Evolutionary conservation across 805 yeast genomes (phyloP).

Genomic region (Jamesozyma lodderae): DNA sequence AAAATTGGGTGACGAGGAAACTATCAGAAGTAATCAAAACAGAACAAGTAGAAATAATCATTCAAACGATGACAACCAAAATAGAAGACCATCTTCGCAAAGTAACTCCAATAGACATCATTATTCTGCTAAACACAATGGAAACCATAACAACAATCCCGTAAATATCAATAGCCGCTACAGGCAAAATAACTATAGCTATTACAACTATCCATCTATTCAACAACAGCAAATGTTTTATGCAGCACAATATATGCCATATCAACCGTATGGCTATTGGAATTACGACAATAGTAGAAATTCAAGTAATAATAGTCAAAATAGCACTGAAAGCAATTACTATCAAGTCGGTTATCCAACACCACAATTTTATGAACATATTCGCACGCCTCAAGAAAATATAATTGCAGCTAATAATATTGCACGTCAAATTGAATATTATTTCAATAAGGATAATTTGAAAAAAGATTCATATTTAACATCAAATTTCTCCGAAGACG

Average conservation of each 20-base stretch:
- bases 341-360: no score
- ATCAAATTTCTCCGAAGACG: slow-evolving; percentile 44
- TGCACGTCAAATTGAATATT: slow-evolving; percentile 68
- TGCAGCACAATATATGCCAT: slow-evolving; percentile 1
- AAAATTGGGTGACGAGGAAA: not conserved
- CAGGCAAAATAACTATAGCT: not conserved
- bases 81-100: not conserved
- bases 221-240: no score
- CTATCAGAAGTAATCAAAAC: not conserved
- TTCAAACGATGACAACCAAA: not conserved
- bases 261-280: no score
- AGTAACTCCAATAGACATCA: not conserved
- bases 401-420: slow-evolving; percentile 21
- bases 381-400: slow-evolving; percentile 3
- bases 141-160: not conserved
- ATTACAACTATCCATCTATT: no score
- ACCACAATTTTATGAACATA: slow-evolving; percentile 2
- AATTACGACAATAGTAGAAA: no score
- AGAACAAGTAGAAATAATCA: no score
- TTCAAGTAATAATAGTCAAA: no score
- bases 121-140: not conserved
- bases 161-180: not conserved
- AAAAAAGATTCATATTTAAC: slow-evolving; percentile 75
- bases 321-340: not conserved
- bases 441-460: slow-evolving; percentile 79